Conservation (phyloP, 441 rosid genomes). For the Syzygium syzygioides region DNA sequence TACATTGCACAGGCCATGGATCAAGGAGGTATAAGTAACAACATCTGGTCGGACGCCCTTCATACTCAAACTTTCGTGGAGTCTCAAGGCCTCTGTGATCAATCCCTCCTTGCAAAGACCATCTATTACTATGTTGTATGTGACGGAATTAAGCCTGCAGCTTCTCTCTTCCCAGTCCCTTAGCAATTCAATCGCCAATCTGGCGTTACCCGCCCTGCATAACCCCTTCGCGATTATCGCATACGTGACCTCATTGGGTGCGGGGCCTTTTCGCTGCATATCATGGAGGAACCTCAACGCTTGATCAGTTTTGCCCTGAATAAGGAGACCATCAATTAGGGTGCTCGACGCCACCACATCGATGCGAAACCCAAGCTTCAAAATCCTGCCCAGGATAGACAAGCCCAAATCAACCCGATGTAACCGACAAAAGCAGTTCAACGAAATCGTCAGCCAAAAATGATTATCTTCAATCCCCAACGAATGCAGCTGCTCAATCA, state of each 20-base stretch:
- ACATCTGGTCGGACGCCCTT: neutral
- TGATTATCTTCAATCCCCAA: neutral
- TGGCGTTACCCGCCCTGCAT: neutral
- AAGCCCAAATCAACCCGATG: neutral
- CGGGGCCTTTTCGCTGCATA: neutral
- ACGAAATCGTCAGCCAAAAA: neutral
- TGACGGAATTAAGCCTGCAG: neutral
- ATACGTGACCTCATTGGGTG: neutral
- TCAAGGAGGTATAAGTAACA: neutral
- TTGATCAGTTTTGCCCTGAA: neutral
- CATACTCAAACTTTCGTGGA: fast-evolving
- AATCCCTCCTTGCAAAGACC: neutral
- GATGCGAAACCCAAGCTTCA: neutral
- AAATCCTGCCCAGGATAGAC: neutral
- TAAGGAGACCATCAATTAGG: neutral
- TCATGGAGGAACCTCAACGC: neutral
- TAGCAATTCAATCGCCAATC: neutral
- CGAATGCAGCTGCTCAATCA: neutral
- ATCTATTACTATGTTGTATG: neutral
- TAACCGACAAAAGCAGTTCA: neutral
- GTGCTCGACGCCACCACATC: neutral
- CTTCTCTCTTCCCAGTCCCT: neutral
- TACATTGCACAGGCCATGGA: neutral
- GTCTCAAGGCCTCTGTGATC: neutral
- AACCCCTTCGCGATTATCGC: neutral